Percentiles rank a stretch among this genome's conserved stretches.
Evolutionary conservation across 2,329 filamentous ascomycete species (phyloP).

Genomic region (Apiospora malaysiana): DNA sequence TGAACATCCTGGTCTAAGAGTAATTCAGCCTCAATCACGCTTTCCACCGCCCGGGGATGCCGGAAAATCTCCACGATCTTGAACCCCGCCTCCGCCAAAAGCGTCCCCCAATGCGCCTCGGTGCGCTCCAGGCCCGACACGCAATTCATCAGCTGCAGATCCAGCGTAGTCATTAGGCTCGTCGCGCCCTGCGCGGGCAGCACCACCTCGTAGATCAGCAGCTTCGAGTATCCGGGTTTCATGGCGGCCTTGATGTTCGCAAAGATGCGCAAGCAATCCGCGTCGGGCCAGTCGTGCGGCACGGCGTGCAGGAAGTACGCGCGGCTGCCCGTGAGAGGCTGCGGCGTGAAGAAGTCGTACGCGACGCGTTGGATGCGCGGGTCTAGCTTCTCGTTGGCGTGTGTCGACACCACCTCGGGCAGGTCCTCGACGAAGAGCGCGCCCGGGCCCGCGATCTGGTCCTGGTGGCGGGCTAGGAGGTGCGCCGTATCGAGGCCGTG

Average conservation of each 20-base stretch:
- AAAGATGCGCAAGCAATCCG: constrained; percentile 39
- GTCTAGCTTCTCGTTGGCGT: constrained; percentile 26
- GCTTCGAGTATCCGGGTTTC: constrained; percentile 51
- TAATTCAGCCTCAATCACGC: constrained; percentile 24
- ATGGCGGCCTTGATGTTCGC: constrained; percentile 56
- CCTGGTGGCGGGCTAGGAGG: constrained; percentile 39
- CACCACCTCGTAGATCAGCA: constrained; percentile 41
- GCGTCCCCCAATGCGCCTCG: constrained; percentile 11
- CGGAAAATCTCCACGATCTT: not conserved
- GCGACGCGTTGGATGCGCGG: constrained; percentile 34
- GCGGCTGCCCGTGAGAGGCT: constrained; percentile 38
- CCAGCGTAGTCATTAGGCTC: constrained; percentile 4
- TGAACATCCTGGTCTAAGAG: too few relatives aligned
- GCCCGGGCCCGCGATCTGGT: constrained; percentile 32
- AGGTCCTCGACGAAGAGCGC: constrained; percentile 48
- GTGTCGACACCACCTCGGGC: constrained; percentile 34
- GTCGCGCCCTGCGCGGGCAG: constrained; percentile 19
- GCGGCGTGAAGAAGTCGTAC: constrained; percentile 41
- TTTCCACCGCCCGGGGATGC: constrained; percentile 19
- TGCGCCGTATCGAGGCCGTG: constrained; percentile 44
- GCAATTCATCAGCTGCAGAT: constrained; percentile 21
- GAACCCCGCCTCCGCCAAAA: constrained; percentile 14
- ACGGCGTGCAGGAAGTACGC: constrained; percentile 42
- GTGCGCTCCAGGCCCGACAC: constrained; percentile 17
- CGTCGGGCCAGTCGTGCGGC: constrained; percentile 48